phyloP scores from a whole-genome alignment of 345 rosid genomes.

The Brassica nigra region DNA sequence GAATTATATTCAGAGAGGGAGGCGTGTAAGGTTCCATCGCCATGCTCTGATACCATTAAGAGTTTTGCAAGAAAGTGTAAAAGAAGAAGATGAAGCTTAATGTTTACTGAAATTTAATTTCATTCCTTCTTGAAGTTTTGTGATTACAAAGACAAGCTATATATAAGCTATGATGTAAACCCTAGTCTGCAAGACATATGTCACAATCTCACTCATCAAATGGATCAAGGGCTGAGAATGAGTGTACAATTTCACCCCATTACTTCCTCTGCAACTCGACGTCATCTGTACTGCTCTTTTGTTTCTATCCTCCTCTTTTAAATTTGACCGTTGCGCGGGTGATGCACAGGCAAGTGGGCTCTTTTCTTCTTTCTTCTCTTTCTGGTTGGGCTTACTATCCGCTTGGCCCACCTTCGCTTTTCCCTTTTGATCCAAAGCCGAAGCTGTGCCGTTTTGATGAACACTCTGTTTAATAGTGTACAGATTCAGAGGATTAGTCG shows the following conservation, averaged over 20 bases:
- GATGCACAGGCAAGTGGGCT: neutral
- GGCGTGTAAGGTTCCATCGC: no score
- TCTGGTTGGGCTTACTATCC: neutral
- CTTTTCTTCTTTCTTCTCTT: neutral
- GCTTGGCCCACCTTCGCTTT: neutral
- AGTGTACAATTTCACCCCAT: neutral
- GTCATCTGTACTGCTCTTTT: neutral
- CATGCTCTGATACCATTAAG: no score
- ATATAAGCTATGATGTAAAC: neutral
- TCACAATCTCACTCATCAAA: neutral
- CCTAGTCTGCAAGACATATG: neutral
- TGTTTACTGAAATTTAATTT: no score
- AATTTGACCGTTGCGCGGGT: neutral
- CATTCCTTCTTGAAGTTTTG: neutral
- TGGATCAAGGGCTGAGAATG: neutral
- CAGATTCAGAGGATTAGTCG: no score
- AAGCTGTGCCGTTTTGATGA: neutral
- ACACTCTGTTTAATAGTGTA: no score
- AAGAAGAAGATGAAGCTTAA: no score
- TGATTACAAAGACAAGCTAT: neutral
- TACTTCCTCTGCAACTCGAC: neutral
- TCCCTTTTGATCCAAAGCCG: neutral
- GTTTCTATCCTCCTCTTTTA: neutral
- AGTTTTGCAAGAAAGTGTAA: no score
- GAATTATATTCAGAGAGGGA: no score